Conservation (phyloP, 306 rosid species). For the Glycine tomentella region DNA sequence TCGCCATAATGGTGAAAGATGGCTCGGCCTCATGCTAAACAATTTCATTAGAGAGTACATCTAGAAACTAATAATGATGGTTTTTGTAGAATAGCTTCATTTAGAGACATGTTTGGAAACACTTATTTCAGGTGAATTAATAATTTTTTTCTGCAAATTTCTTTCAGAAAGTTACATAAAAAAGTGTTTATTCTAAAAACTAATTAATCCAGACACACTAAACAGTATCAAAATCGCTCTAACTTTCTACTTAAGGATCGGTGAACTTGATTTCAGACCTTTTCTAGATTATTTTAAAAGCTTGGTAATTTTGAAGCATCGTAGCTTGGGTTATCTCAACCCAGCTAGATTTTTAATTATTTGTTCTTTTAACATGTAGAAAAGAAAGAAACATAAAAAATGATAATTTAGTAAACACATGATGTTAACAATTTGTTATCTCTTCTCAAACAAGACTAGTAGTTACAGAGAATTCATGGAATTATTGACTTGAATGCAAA, state of each 20-base stretch:
- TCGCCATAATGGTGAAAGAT: slow-evolving; percentile 3
- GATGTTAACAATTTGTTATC: not conserved
- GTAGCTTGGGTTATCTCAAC: too few species aligned
- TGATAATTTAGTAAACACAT: not conserved
- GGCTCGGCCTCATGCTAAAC: not conserved
- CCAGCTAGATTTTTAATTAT: too few species aligned
- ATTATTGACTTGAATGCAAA: not conserved
- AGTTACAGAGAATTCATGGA: not conserved
- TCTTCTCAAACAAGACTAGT: not conserved
- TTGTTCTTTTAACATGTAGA: too few species aligned
- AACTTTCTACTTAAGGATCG: not conserved
- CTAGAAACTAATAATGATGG: slow-evolving; percentile 28
- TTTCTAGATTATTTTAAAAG: not conserved
- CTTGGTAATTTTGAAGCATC: too few species aligned
- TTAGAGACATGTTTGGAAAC: not conserved
- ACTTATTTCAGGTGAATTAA: not conserved
- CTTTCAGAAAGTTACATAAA: not conserved
- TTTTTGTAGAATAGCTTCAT: slow-evolving; percentile 12
- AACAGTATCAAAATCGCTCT: not conserved
- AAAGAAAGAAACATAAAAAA: not conserved
- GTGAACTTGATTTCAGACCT: slow-evolving; percentile 13
- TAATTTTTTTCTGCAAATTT: not conserved
- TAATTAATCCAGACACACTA: not conserved
- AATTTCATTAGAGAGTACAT: not conserved
- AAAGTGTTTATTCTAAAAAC: not conserved